Percentiles rank a stretch among this genome's conserved stretches.
These are phyloP conservation scores for Hypomontagnella submonticulosa DNA, from an alignment of 495 filamentous ascomycete genomes.

Conservation along the genomic window DNA sequence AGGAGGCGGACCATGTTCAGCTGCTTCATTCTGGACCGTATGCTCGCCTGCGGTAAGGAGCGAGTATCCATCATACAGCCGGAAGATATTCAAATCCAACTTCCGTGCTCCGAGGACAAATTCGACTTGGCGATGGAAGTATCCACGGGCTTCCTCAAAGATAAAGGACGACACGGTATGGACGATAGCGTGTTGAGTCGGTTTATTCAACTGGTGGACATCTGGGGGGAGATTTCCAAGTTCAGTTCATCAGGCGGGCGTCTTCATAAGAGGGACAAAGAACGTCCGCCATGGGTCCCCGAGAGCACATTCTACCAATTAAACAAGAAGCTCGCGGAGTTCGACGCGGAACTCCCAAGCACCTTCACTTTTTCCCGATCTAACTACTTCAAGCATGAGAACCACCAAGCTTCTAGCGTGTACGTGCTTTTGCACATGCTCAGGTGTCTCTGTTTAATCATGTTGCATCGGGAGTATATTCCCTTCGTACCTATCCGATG, in stretches of 20 bases:
- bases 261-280: slow-evolving; percentile 61
- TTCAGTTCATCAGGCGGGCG: slow-evolving; percentile 81
- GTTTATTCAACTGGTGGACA: slow-evolving; percentile 79
- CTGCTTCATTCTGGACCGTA: slow-evolving; percentile 84
- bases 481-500: slow-evolving; percentile 83
- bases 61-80: slow-evolving; percentile 74
- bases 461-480: slow-evolving; percentile 83
- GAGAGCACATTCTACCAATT: slow-evolving; percentile 72
- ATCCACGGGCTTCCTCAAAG: slow-evolving; percentile 60
- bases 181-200: slow-evolving; percentile 78
- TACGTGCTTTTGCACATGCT: slow-evolving; percentile 84
- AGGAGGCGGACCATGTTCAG: slow-evolving; percentile 87
- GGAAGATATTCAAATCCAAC: slow-evolving; percentile 73
- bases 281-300: slow-evolving; percentile 70
- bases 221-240: slow-evolving; percentile 81
- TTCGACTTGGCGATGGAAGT: slow-evolving; percentile 78
- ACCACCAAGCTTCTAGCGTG: slow-evolving; percentile 75
- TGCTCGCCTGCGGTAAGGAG: slow-evolving; percentile 79
- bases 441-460: slow-evolving; percentile 78
- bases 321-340: slow-evolving; percentile 68
- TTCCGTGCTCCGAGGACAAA: slow-evolving; percentile 73
- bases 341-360: slow-evolving; percentile 73
- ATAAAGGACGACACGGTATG: slow-evolving; percentile 63
- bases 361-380: slow-evolving; percentile 75
- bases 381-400: slow-evolving; percentile 85